These are phyloP conservation scores for Tetrapisispora phaffii DNA, from an alignment of 805 yeast species.

Conservation along the genomic window DNA sequence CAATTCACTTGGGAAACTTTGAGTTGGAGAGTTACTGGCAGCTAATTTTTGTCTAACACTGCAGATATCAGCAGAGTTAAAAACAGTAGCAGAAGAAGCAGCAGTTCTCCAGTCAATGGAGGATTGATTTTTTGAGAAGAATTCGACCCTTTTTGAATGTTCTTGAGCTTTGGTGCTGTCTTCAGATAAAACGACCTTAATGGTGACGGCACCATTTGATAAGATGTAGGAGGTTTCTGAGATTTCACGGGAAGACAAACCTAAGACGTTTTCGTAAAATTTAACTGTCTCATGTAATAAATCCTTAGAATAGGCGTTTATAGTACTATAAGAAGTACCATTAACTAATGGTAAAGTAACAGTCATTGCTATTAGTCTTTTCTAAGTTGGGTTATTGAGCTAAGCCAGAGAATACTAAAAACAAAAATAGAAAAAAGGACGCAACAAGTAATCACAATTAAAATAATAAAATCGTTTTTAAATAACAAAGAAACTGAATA, in stretches of 20 bases:
- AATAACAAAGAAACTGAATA: too few relatives aligned
- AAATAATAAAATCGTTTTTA: too few relatives aligned
- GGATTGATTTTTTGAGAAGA: slow-evolving; percentile 4
- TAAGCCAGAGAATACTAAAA: too few relatives aligned
- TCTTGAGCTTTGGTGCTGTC: slow-evolving; percentile 10
- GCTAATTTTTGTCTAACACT: slow-evolving; percentile 22
- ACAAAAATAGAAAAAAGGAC: background rate
- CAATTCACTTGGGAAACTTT: slow-evolving; percentile 60
- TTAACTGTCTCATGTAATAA: slow-evolving; percentile 38
- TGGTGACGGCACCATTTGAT: slow-evolving; percentile 18
- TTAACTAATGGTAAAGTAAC: slow-evolving; percentile 33
- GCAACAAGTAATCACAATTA: too few relatives aligned
- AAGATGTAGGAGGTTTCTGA: slow-evolving; percentile 5
- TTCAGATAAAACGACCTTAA: slow-evolving; percentile 21
- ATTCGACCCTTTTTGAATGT: slow-evolving; percentile 23
- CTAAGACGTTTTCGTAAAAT: slow-evolving; percentile 38
- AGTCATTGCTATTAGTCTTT: slow-evolving; percentile 11
- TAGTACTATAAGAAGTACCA: slow-evolving; percentile 44
- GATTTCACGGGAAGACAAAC: slow-evolving; percentile 6
- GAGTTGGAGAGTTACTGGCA: slow-evolving; percentile 32
- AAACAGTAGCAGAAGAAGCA: slow-evolving; percentile 32
- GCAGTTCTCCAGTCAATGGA: slow-evolving; percentile 42
- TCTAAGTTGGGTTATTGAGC: background rate
- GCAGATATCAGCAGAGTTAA: slow-evolving; percentile 26
- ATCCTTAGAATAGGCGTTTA: slow-evolving; percentile 41